phyloP scores from a whole-genome alignment of 495 filamentous ascomycete genomes.

The Podospora appendiculata region DNA sequence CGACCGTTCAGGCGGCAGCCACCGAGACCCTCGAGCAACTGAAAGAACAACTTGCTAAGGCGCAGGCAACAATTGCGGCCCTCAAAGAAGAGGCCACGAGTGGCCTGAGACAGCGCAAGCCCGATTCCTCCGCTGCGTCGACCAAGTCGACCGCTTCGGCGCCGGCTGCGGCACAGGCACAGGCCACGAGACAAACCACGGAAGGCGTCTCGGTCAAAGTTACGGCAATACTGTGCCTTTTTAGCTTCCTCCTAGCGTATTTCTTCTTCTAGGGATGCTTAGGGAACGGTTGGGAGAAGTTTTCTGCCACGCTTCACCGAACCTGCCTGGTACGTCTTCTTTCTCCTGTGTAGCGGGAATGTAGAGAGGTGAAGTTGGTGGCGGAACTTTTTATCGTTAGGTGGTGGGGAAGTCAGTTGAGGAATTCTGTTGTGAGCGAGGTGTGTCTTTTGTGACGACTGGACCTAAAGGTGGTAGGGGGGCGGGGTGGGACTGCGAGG shows the following conservation, averaged over 20 bases:
- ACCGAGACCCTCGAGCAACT: conserved; percentile 52
- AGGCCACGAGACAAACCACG: conserved; percentile 48
- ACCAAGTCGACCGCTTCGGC: conserved; percentile 29
- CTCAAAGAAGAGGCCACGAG: conserved; percentile 58
- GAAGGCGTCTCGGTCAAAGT: conserved; percentile 82
- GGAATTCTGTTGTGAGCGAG: too few species aligned
- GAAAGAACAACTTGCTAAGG: conserved; percentile 64
- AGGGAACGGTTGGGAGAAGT: not conserved
- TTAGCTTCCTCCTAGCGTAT: conserved; percentile 89
- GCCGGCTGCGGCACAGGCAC: conserved; percentile 40
- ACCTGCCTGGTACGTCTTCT: not conserved
- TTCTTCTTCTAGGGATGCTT: conserved; percentile 68
- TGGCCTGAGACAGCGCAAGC: conserved; percentile 65
- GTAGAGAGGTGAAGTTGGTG: too few species aligned
- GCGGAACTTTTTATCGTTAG: too few species aligned
- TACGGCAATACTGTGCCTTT: conserved; percentile 72
- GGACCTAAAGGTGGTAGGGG: too few species aligned
- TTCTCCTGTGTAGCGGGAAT: too few species aligned
- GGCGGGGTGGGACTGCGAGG: too few species aligned
- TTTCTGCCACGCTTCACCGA: not conserved
- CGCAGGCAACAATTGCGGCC: conserved; percentile 62
- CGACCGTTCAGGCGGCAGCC: conserved; percentile 27
- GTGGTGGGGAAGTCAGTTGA: too few species aligned
- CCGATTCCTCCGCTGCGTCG: conserved; percentile 33
- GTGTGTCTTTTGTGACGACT: too few species aligned